These are phyloP conservation scores for Saxophila tyrrhenica DNA, from an alignment of 495 filamentous ascomycete genomes.

Conservation along the genomic window DNA sequence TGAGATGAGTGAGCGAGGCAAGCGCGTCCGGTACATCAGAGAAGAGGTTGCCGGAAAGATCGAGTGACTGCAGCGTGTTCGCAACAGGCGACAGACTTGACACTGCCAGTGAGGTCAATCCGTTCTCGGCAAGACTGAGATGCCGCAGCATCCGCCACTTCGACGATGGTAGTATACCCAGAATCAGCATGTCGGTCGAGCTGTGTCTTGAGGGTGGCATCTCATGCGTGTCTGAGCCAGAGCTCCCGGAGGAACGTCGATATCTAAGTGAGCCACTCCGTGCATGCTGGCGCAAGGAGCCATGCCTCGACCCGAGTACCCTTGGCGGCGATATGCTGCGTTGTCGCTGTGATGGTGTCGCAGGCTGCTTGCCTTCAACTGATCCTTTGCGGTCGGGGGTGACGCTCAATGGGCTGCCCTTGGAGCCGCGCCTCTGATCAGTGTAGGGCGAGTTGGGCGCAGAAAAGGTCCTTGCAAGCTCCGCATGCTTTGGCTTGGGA, in stretches of 20 bases:
- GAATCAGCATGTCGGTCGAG: slow-evolving; percentile 56
- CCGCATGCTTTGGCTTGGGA: slow-evolving; percentile 45
- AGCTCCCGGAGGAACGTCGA: slow-evolving; percentile 81
- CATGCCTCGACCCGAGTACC: slow-evolving; percentile 58
- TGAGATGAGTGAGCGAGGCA: slow-evolving; percentile 64
- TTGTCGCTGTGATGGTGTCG: slow-evolving; percentile 39
- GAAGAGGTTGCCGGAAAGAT: slow-evolving; percentile 85
- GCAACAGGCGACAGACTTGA: slow-evolving; percentile 68
- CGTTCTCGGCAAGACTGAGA: slow-evolving; percentile 84
- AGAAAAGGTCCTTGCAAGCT: slow-evolving; percentile 46
- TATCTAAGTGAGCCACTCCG: slow-evolving; percentile 53
- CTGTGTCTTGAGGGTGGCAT: slow-evolving; percentile 58
- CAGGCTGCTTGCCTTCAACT: slow-evolving; percentile 22
- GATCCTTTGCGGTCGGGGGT: slow-evolving; percentile 43
- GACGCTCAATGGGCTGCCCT: slow-evolving; percentile 26
- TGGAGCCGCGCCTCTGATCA: slow-evolving; percentile 32
- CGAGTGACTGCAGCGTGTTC: slow-evolving; percentile 76
- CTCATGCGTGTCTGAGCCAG: slow-evolving; percentile 69
- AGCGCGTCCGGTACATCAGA: slow-evolving; percentile 83
- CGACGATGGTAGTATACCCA: slow-evolving; percentile 57
- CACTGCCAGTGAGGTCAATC: slow-evolving; percentile 63
- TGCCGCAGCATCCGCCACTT: slow-evolving; percentile 95
- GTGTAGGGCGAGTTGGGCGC: slow-evolving; percentile 56
- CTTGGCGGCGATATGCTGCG: slow-evolving; percentile 70
- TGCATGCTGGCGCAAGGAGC: slow-evolving; percentile 39